phyloP scores from a whole-genome alignment of 805 yeast species.

The Nakazawaea pomicola region DNA sequence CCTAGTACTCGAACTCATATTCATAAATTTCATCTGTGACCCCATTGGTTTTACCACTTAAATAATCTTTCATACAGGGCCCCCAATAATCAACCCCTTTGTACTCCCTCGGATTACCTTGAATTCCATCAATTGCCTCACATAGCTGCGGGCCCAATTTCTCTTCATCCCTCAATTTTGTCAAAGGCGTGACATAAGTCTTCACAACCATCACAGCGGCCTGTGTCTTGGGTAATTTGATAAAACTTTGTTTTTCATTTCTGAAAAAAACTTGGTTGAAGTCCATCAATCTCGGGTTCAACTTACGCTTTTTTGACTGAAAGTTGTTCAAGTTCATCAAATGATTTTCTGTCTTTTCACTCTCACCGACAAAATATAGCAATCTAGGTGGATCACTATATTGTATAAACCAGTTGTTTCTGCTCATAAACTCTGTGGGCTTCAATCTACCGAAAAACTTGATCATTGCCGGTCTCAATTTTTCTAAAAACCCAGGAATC shows the following conservation, averaged over 20 bases:
- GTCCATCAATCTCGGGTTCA: conserved; percentile 29
- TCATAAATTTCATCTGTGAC: conserved; percentile 20
- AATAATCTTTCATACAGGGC: conserved; percentile 26
- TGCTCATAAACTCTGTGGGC: conserved; percentile 46
- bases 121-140: conserved; percentile 55
- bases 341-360: conserved; percentile 26
- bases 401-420: conserved; percentile 64
- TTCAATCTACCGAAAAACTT: conserved; percentile 49
- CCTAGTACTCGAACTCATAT: conserved; percentile 17
- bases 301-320: conserved; percentile 23
- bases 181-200: conserved; percentile 44
- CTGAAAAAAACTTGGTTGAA: conserved; percentile 39
- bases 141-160: conserved; percentile 35
- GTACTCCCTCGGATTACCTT: conserved; percentile 48
- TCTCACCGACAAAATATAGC: conserved; percentile 27
- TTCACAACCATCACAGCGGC: conserved; percentile 43
- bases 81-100: conserved; percentile 60
- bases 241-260: conserved; percentile 46
- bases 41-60: conserved; percentile 30
- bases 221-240: conserved; percentile 36
- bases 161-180: conserved; percentile 36
- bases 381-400: conserved; percentile 39
- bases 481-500: conserved; percentile 56
- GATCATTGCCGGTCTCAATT: conserved; percentile 52
- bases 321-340: conserved; percentile 28